A percentile compares a stretch with the other conserved stretches of the same genome.
Conservation (phyloP, 164 flowering plant species). For the Hamamelis virginiana region DNA sequence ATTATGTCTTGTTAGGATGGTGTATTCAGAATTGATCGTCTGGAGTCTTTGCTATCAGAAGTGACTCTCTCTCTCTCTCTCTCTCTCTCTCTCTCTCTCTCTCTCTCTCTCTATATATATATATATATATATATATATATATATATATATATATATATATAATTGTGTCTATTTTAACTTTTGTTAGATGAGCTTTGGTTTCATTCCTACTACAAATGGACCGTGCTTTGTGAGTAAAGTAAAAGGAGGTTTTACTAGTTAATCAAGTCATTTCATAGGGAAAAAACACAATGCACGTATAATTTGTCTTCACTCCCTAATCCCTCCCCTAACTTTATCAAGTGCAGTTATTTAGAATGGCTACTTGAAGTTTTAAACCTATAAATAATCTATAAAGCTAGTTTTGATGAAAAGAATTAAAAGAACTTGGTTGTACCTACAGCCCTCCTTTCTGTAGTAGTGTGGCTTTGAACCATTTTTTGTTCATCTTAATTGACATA, state of each 20-base stretch:
- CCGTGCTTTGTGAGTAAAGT: too few species aligned
- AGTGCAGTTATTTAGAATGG: too few species aligned
- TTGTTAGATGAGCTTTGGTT: neutral
- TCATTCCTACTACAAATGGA: neutral
- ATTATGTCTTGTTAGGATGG: conserved; percentile 63
- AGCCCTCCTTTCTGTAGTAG: neutral
- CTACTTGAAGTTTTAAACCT: neutral
- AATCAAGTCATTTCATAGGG: too few species aligned
- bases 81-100: neutral
- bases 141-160: too few species aligned
- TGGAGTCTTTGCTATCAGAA: conserved; percentile 83
- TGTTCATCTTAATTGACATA: too few species aligned
- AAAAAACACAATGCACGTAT: neutral
- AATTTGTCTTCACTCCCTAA: too few species aligned
- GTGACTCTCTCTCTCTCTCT: conserved; percentile 28
- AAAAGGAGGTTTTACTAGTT: too few species aligned
- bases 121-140: too few species aligned
- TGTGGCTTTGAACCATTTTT: neutral
- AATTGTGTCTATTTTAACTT: neutral
- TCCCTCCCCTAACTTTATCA: too few species aligned
- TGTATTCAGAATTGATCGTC: conserved; percentile 84
- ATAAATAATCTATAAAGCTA: neutral
- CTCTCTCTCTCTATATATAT: neutral
- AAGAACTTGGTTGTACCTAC: neutral
- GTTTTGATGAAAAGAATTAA: neutral